These are phyloP conservation scores for Penicillium sp. DNA, from an alignment of 2,329 filamentous ascomycete genomes.

Conservation along the genomic window DNA sequence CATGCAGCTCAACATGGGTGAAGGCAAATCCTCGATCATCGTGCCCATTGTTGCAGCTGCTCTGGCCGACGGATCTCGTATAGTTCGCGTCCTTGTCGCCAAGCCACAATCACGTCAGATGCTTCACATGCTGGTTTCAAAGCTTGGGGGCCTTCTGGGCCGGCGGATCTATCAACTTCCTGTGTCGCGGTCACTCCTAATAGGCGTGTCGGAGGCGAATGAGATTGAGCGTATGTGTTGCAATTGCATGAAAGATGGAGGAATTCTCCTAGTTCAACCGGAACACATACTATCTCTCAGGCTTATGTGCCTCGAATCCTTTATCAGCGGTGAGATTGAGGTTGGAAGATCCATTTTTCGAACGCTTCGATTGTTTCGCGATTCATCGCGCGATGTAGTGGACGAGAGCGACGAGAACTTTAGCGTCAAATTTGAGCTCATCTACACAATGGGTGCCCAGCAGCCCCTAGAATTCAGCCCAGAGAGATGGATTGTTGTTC, in stretches of 20 bases:
- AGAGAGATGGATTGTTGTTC: conserved; percentile 54
- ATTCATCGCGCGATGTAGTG: conserved; percentile 51
- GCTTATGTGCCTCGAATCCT: conserved; percentile 55
- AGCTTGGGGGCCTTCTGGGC: conserved; percentile 43
- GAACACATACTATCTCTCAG: conserved; percentile 52
- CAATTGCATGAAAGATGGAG: conserved; percentile 48
- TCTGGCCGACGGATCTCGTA: conserved; percentile 46
- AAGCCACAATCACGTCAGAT: conserved; percentile 61
- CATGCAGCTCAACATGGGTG: conserved; percentile 68
- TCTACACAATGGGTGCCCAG: conserved; percentile 59
- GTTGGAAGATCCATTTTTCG: conserved; percentile 35
- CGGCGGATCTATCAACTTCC: conserved; percentile 46
- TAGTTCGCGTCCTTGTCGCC: conserved; percentile 58
- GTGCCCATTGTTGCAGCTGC: conserved; percentile 59
- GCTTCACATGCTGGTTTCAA: conserved; percentile 38
- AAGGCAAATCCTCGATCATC: conserved; percentile 68
- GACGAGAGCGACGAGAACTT: conserved; percentile 65
- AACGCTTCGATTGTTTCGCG: conserved; percentile 45
- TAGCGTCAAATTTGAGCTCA: conserved; percentile 56
- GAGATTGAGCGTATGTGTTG: conserved; percentile 38
- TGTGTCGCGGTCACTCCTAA: conserved; percentile 44
- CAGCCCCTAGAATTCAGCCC: conserved; percentile 50
- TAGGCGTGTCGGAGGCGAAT: conserved; percentile 28
- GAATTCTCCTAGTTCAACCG: conserved; percentile 59
- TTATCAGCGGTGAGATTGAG: conserved; percentile 26